A percentile compares a stretch with the other conserved stretches of the same genome.
phyloP scores from a whole-genome alignment of 176 grass and related monocot species.

The Lolium perenne region DNA sequence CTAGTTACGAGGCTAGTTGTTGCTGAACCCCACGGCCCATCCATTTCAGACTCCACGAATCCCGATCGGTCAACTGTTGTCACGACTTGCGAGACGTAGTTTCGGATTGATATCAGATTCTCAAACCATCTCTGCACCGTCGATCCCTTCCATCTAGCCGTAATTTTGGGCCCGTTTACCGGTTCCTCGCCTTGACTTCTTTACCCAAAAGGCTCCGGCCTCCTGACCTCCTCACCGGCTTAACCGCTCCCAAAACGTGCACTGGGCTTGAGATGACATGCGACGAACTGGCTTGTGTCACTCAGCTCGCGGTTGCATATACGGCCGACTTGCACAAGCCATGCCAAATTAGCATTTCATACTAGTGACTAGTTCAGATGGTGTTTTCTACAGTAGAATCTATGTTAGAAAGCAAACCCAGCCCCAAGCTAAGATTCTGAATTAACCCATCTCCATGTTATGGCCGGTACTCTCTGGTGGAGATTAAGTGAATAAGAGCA shows the following conservation, averaged over 20 bases:
- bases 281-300: neutral
- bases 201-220: neutral
- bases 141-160: slow-evolving; percentile 15
- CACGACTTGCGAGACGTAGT: neutral
- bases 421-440: no score
- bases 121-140: slow-evolving; percentile 3
- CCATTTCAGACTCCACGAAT: slow-evolving; percentile 9
- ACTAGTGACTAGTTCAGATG: no score
- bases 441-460: no score
- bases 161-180: slow-evolving; percentile 17
- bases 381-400: no score
- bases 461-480: no score
- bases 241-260: neutral
- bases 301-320: neutral
- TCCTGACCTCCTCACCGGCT: neutral
- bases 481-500: no score
- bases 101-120: neutral
- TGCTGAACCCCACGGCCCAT: neutral
- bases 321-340: neutral
- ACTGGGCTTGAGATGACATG: slow-evolving; percentile 16
- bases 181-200: neutral
- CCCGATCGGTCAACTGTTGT: neutral
- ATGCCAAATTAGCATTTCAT: no score
- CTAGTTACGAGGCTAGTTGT: neutral
- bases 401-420: no score